phyloP scores from a whole-genome alignment of 345 rosid species.

The Rhodomyrtus tomentosa region DNA sequence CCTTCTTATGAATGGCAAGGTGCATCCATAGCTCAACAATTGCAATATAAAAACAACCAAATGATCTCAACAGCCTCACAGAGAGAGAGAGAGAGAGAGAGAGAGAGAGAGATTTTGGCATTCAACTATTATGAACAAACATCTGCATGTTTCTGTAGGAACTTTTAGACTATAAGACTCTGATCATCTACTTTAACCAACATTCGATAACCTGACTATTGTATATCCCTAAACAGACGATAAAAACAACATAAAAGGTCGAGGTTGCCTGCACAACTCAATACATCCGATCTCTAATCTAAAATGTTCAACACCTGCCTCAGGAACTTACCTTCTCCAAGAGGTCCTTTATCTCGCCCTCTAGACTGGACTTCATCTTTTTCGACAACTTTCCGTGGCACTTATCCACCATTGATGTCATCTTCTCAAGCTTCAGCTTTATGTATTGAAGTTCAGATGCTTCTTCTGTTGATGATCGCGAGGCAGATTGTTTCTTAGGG shows the following conservation, averaged over 20 bases:
- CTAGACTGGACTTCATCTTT: constrained; percentile 28
- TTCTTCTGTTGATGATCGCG: not conserved
- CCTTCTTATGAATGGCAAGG: not conserved
- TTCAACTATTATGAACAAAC: not conserved
- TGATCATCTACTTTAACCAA: not conserved
- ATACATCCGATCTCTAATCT: not conserved
- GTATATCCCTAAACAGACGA: not conserved
- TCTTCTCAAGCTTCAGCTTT: constrained; percentile 33
- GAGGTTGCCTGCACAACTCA: not conserved
- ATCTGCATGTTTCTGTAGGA: not conserved
- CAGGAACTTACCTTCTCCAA: constrained; percentile 25
- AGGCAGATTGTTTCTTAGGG: constrained; percentile 2
- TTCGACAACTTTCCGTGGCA: constrained; percentile 31
- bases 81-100: not conserved
- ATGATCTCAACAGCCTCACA: not conserved
- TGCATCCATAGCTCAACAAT: not conserved
- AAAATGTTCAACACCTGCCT: not conserved
- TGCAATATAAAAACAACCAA: not conserved
- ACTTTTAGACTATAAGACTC: not conserved
- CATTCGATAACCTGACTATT: not conserved
- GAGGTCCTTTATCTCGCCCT: constrained; percentile 29
- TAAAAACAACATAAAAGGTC: not conserved
- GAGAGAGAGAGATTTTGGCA: not conserved
- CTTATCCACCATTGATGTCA: constrained; percentile 25
- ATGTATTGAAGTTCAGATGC: constrained; percentile 12